phyloP scores from a whole-genome alignment of 2,329 filamentous ascomycete species.

The Talaromyces rugulosus region DNA sequence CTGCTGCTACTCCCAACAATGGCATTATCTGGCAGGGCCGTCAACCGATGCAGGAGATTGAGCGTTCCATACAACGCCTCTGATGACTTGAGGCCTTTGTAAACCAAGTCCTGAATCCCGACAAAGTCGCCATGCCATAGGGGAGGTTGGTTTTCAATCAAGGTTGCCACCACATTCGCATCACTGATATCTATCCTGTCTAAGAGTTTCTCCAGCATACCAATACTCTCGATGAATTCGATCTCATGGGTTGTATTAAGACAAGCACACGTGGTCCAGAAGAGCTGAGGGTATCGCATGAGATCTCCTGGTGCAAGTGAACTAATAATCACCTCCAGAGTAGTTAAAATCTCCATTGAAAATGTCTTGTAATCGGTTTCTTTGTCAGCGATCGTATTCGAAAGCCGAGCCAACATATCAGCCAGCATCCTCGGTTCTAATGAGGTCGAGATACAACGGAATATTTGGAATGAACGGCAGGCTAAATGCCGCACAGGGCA shows the following conservation, averaged over 20 bases:
- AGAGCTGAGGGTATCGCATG: conserved; percentile 86
- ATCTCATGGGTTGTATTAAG: conserved; percentile 94
- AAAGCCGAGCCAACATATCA: conserved; percentile 91
- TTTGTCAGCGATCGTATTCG: conserved; percentile 95
- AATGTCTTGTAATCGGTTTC: conserved; percentile 93
- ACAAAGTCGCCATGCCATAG: conserved; percentile 89
- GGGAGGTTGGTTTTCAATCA: conserved; percentile 73
- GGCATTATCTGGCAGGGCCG: conserved; percentile 71
- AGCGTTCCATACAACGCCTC: conserved; percentile 75
- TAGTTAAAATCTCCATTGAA: conserved; percentile 95
- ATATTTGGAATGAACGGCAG: conserved; percentile 95
- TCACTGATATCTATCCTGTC: conserved; percentile 77
- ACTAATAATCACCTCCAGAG: conserved; percentile 82
- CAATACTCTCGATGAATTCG: conserved; percentile 85
- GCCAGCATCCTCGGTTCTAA: conserved; percentile 91
- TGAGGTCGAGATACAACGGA: conserved; percentile 85
- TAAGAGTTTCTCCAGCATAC: conserved; percentile 85
- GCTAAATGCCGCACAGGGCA: conserved; percentile 93
- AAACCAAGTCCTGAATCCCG: conserved; percentile 77
- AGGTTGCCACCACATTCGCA: conserved; percentile 61
- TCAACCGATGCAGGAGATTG: conserved; percentile 70
- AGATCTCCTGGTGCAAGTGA: conserved; percentile 77
- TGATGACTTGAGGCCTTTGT: conserved; percentile 89
- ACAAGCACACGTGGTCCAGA: conserved; percentile 97
- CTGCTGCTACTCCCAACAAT: conserved; percentile 79